Evolutionary conservation across 2,329 filamentous ascomycete species (phyloP).

Genomic region (Pseudopyricularia javanii): DNA sequence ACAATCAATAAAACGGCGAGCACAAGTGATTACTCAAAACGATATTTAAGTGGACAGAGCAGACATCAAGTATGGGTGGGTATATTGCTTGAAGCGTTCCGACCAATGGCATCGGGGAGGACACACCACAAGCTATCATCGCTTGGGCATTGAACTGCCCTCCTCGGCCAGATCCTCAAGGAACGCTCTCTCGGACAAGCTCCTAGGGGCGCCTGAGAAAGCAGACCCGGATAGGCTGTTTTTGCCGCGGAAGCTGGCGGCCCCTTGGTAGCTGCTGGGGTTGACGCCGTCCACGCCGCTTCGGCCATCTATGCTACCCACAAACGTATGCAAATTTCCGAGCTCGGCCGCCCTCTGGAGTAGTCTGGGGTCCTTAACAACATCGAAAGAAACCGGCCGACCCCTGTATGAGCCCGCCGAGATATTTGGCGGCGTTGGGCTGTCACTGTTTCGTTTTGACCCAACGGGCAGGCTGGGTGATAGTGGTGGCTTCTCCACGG

Average conservation of each 20-base stretch:
- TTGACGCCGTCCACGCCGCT: constrained; percentile 15
- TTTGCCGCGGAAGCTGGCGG: constrained; percentile 14
- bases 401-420: constrained; percentile 27
- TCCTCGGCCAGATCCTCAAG: constrained; percentile 9
- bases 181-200: constrained; percentile 19
- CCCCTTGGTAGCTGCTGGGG: constrained; percentile 5
- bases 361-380: constrained; percentile 23
- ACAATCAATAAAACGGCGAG: neutral
- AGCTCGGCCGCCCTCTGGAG: constrained; percentile 24
- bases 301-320: constrained; percentile 25
- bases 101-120: neutral
- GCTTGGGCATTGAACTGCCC: neutral
- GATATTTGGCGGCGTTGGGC: neutral
- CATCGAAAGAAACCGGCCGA: constrained; percentile 20
- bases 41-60: too few relatives aligned
- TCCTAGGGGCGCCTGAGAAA: constrained; percentile 13
- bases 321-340: constrained; percentile 23
- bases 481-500: neutral
- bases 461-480: neutral
- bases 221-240: constrained; percentile 7
- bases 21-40: too few relatives aligned
- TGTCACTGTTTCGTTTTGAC: neutral
- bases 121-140: neutral
- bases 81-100: neutral
- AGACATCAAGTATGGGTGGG: neutral